Evolutionary conservation across 2,329 filamentous ascomycete genomes (phyloP), one percentile per base, ranked within the genome.

Genomic region (Dactylonectria macrodidyma): DNA sequence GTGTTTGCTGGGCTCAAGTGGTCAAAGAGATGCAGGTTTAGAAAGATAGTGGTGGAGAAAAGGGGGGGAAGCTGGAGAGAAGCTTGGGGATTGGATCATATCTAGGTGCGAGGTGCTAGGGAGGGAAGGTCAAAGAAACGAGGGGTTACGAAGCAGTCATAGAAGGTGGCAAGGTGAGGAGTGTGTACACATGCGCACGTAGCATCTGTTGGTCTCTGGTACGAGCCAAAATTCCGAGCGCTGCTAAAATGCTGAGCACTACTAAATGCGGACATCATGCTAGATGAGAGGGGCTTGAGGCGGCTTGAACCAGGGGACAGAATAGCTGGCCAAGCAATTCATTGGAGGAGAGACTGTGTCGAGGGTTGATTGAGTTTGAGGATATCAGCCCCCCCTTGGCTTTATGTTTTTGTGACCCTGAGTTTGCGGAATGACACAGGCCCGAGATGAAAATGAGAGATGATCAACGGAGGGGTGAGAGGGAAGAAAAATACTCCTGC

Each of bases 281-380:
- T 24, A 47, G 51, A 38, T 33, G 44, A 34, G 19, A 50, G 55
- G 34, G 48, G 61, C 26, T 54, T 47, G 54, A 65, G 51, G 56
- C 55, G 26, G 34, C 48, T 64, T 65, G 47, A 24, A 54, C 55
- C 56, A 65, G 56, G 56, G 56, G 56, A 65, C 47, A 30, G 47
- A 51, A 7, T 33, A 14, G 34, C 34, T 16, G 22, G 24, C 34
- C 51, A 44, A 52, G 48, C 48, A 30, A 59, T 59, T 54, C 56
- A 65, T 65, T 65, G 56, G 62, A 38, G 36, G 30, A 46, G 36
- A 38, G 48, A 47, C 54, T 30, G 26, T 36, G 48, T 64, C 62
- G 55, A 62, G 60, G 38, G 48, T 54, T 59, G 62, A 59, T 47
- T 64, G 62, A 64, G 62, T 64, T 64, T 64, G 54, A 12, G 22